These are phyloP conservation scores for Favolaschia claudopus DNA, from an alignment of 768 basidiomycete genomes.

Conservation along the genomic window DNA sequence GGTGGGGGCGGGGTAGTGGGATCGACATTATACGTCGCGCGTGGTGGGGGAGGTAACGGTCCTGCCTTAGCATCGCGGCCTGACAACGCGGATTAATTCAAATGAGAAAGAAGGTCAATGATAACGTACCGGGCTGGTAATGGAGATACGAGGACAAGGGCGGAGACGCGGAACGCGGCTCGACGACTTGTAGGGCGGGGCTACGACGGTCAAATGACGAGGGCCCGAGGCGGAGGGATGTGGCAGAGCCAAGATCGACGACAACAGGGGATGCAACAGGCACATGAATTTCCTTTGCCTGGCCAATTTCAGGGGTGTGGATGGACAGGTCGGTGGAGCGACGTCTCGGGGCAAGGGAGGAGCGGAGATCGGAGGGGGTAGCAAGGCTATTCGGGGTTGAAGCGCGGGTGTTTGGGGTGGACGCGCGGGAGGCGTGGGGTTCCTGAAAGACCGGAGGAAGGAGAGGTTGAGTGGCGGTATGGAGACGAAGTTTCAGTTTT, in stretches of 20 bases:
- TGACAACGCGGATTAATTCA: slow-evolving; percentile 27
- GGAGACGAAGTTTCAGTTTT: slow-evolving; percentile 31
- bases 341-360: slow-evolving; percentile 19
- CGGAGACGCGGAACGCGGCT: slow-evolving; percentile 28
- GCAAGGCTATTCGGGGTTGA: slow-evolving; percentile 21
- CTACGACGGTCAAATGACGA: slow-evolving; percentile 22
- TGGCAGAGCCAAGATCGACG: slow-evolving; percentile 49
- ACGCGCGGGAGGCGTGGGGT: slow-evolving; percentile 33
- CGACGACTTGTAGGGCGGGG: slow-evolving; percentile 35
- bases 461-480: slow-evolving; percentile 36
- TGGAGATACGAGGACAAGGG: slow-evolving; percentile 54
- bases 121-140: slow-evolving; percentile 65
- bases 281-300: slow-evolving; percentile 63
- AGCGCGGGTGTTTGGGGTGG: slow-evolving; percentile 28
- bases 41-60: slow-evolving; percentile 75
- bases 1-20: slow-evolving; percentile 58
- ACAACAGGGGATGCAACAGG: slow-evolving; percentile 72
- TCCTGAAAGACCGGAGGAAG: slow-evolving; percentile 43
- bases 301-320: slow-evolving; percentile 68
- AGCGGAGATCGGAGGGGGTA: slow-evolving; percentile 12
- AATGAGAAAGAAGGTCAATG: not conserved
- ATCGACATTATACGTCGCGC: slow-evolving; percentile 58
- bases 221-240: slow-evolving; percentile 35
- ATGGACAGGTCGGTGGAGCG: slow-evolving; percentile 44
- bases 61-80: slow-evolving; percentile 75